A percentile compares a stretch with the other conserved stretches of the same genome.
Conservation (phyloP, 2,329 filamentous ascomycete genomes). For the Diaporthe vexans region DNA sequence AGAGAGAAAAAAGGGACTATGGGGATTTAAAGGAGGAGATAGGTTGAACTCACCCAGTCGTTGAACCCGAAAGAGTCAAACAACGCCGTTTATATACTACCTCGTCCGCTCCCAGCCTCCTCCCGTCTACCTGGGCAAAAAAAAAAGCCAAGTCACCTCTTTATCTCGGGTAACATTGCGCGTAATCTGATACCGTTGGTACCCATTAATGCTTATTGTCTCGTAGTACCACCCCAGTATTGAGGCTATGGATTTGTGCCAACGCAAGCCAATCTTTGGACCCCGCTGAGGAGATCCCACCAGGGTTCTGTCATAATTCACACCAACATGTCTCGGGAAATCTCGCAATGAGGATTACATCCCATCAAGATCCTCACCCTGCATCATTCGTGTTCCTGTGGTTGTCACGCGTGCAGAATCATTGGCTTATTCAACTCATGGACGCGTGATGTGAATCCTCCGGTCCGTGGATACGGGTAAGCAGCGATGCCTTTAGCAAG, state of each 20-base stretch:
- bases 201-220: neutral
- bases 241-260: too few relatives aligned
- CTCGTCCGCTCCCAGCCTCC: neutral
- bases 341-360: neutral
- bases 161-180: neutral
- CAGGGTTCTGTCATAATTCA: neutral
- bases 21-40: neutral
- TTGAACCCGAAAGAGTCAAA: neutral
- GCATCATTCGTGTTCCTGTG: neutral
- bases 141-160: neutral
- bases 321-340: neutral
- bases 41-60: neutral
- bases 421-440: neutral
- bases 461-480: neutral
- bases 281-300: neutral
- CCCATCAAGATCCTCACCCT: neutral
- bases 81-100: neutral
- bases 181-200: neutral
- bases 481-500: neutral
- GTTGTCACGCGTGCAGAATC: neutral
- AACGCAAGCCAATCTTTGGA: neutral
- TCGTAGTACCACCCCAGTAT: neutral
- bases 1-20: neutral
- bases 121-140: neutral
- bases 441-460: neutral